Base-by-base conservation (phyloP, 2,329 filamentous ascomycete genomes). In the Chaetomiaceae sp. region DNA sequence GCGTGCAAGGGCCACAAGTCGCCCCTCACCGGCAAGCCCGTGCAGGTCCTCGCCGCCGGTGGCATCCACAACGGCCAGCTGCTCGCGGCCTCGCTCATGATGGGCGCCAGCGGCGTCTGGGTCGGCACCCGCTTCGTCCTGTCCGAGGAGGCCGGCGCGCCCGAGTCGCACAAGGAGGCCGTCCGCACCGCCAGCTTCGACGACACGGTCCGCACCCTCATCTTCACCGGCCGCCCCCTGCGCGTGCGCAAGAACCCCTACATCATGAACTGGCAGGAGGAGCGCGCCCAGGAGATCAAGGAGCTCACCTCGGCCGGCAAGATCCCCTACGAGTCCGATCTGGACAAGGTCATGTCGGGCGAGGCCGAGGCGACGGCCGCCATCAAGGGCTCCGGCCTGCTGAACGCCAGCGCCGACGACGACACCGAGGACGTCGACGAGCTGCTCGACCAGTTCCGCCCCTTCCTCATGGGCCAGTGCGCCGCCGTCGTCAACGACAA, bases 41-140 rank as follows among this genome's bases (percentile, higher is more conserved):
- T 99, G 41, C 90, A 92, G 70, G 89, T 97, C 63, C 77, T 99
- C 58, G 92, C 93, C 57, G 93, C 92, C 17, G 93, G 93, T 62
- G 93, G 93, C 71, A 86, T 97, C 62, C 92, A 85, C 81, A 95
- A 90, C 73, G 93, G 93, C 57, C 86, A 91, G 73, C 86, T 88
- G 50, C 79, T 97, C 58, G 93, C 93, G 45, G 87, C 93, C 5
- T 79, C 92, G 46, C 81, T 99, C 55, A 95, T 95, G 82, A 86
- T 97, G 69, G 93, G 93, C 60, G 93, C 93, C 49, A 81, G 79
- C 55, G 93, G 83, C 63, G 93, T 97, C 61, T 99, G 93, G 93
- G 86, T 99, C 60, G 93, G 93, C 66, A 99, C 93, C 34, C 83
- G 93, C 58, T 99, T 99, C 76, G 86, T 99, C 60, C 82, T 99